Conservation (phyloP, 768 basidiomycete genomes). For the Boletus rufocinnamomeus region DNA sequence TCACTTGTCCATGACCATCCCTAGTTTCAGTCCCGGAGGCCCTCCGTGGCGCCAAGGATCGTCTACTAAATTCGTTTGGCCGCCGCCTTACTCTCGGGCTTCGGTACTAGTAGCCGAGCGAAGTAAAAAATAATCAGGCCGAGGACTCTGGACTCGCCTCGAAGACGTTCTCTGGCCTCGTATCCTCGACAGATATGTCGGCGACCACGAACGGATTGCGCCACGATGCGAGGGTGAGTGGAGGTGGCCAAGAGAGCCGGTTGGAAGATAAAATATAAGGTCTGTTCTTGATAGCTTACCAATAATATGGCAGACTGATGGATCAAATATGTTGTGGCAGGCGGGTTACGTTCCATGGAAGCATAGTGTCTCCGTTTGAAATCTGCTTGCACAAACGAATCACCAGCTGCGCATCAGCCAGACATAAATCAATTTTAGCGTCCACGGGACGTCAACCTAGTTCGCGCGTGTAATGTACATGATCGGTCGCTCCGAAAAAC, state of each 20-base stretch:
- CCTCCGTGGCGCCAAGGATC: background rate
- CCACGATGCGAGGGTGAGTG: too few species aligned
- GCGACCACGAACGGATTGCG: too few species aligned
- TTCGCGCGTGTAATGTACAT: background rate
- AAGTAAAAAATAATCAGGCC: background rate
- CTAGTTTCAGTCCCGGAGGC: background rate
- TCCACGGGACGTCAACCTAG: background rate
- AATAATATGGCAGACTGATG: too few species aligned
- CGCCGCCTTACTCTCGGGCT: background rate
- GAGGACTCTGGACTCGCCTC: background rate
- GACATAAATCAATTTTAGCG: background rate
- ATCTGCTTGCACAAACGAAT: too few species aligned
- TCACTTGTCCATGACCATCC: background rate
- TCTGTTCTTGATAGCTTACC: too few species aligned
- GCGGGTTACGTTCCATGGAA: too few species aligned
- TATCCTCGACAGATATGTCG: too few species aligned
- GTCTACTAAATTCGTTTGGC: background rate
- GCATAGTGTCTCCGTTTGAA: too few species aligned
- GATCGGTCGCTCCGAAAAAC: background rate
- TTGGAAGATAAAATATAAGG: too few species aligned
- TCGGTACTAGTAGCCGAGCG: background rate
- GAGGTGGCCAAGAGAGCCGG: too few species aligned
- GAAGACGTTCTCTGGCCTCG: background rate
- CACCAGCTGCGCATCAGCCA: background rate
- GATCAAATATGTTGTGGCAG: too few species aligned